Conservation (phyloP, 306 rosid species). For the Pachyrhizus erosus region DNA sequence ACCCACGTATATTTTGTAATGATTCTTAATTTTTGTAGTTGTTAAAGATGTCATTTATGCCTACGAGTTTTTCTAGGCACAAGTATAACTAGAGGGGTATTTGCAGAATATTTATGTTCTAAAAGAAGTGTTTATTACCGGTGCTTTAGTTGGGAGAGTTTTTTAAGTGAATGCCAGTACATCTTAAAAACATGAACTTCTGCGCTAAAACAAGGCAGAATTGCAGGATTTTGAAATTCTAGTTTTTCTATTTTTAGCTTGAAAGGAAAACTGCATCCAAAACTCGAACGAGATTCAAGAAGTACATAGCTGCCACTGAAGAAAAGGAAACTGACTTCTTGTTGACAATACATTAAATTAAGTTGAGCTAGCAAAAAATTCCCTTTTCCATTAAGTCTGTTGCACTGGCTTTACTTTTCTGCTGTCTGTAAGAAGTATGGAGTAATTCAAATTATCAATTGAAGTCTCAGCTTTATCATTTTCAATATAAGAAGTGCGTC, state of each 20-base stretch:
- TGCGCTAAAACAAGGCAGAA: background rate
- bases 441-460: background rate
- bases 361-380: conserved; percentile 1
- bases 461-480: background rate
- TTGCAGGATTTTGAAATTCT: background rate
- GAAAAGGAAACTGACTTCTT: background rate
- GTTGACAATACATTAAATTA: background rate
- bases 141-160: conserved; percentile 4
- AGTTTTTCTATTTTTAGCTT: background rate
- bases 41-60: background rate
- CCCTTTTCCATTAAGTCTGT: background rate
- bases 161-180: background rate
- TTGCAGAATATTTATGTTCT: background rate
- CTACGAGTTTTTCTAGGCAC: background rate
- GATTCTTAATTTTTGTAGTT: conserved; percentile 5
- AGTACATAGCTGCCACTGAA: background rate
- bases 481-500: background rate
- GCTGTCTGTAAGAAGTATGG: background rate
- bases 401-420: background rate
- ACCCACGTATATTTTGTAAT: background rate
- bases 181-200: background rate
- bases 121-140: background rate
- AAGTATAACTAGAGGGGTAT: background rate
- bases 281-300: background rate
- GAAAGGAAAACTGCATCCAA: background rate